phyloP scores from a whole-genome alignment of 805 yeast species.

The Candida fluviatilis region DNA sequence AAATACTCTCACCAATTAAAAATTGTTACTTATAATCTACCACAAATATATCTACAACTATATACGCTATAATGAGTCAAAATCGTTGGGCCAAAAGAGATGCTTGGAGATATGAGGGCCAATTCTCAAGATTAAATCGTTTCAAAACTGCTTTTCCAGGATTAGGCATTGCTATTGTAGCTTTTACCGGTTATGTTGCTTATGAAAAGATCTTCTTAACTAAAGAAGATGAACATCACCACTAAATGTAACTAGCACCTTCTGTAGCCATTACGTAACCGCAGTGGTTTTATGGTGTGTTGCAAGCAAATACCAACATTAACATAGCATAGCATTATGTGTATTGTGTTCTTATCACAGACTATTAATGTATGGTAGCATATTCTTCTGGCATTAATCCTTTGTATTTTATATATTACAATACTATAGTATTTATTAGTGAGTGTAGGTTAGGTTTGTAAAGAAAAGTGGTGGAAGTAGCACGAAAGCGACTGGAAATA shows the following conservation, averaged over 20 bases:
- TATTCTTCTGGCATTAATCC: neutral
- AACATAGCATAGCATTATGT: too few species aligned
- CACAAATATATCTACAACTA: neutral
- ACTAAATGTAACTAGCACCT: too few species aligned
- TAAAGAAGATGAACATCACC: slow-evolving; percentile 27
- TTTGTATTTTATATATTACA: neutral
- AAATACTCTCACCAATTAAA: neutral
- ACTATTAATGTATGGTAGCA: too few species aligned
- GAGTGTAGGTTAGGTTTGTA: too few species aligned
- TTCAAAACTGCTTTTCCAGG: slow-evolving; percentile 77
- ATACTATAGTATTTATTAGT: neutral
- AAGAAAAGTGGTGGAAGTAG: too few species aligned
- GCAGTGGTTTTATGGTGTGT: too few species aligned
- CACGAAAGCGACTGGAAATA: too few species aligned
- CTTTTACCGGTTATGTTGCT: slow-evolving; percentile 61
- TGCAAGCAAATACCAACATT: too few species aligned
- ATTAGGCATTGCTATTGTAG: slow-evolving; percentile 71
- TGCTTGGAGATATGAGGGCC: slow-evolving; percentile 89
- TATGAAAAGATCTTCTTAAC: slow-evolving; percentile 52
- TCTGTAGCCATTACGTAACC: too few species aligned
- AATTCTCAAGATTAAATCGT: slow-evolving; percentile 66
- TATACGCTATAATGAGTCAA: slow-evolving; percentile 11
- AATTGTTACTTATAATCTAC: neutral
- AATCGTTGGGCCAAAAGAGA: slow-evolving; percentile 64
- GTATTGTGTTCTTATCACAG: neutral